Evolutionary conservation across 352 stramenopile species (phyloP).

Genomic region (Phytophthora pinifolia): DNA sequence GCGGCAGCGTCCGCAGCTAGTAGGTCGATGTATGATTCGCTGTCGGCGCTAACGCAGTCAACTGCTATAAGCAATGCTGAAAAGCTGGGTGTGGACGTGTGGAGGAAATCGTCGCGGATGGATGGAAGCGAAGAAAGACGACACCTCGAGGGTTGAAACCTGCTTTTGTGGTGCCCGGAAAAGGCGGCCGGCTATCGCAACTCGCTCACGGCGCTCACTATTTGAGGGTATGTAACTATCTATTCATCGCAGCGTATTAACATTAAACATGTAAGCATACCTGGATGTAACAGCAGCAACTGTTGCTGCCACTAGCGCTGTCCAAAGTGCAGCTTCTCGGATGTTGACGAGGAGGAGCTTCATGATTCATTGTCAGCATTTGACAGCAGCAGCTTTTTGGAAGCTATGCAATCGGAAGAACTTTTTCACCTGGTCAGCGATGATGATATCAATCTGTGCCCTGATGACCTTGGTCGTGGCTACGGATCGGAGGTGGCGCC

Average conservation of each 20-base stretch:
- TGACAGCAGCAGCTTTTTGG: conserved; percentile 5
- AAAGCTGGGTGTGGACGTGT: background rate
- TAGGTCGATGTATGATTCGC: no score
- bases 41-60: no score
- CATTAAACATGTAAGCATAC: background rate
- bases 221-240: conserved; percentile 9
- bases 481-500: conserved; percentile 1
- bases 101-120: conserved; percentile 7
- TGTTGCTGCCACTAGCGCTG: conserved; percentile 5
- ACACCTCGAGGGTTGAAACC: conserved; percentile 6
- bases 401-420: conserved; percentile 6
- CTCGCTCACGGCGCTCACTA: conserved; percentile 4
- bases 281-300: conserved; percentile 5
- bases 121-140: conserved; percentile 6
- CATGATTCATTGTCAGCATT: conserved; percentile 11
- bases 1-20: no score
- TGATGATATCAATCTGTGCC: conserved; percentile 10
- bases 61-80: background rate
- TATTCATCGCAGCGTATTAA: background rate
- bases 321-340: background rate
- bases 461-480: conserved; percentile 8
- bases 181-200: conserved; percentile 8
- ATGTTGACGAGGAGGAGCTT: conserved; percentile 4
- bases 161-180: conserved; percentile 9
- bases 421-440: conserved; percentile 4